phyloP scores from a whole-genome alignment of 345 rosid genomes.

The Eucalyptus marginata region DNA sequence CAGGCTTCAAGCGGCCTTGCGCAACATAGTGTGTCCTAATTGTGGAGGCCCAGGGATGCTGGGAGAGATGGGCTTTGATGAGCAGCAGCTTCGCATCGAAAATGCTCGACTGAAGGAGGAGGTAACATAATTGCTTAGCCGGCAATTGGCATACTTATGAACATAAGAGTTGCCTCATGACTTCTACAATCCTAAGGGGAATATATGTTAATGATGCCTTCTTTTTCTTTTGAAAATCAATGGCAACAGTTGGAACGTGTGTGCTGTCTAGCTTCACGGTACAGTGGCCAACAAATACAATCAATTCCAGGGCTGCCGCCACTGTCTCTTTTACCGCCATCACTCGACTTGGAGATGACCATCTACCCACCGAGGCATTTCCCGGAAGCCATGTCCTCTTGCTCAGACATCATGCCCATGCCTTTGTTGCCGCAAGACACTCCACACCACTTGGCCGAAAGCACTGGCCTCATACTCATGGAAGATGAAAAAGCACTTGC shows the following conservation, averaged over 20 bases:
- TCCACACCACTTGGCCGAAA: conserved; percentile 13
- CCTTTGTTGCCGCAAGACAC: conserved; percentile 28
- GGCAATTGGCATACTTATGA: background rate
- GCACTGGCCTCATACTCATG: conserved; percentile 20
- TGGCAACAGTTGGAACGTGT: conserved; percentile 57
- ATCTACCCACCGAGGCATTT: conserved; percentile 10
- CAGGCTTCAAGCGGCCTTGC: conserved; percentile 63
- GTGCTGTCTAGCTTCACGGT: conserved; percentile 47
- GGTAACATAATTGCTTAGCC: conserved; percentile 16
- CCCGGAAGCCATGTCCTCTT: conserved; percentile 18
- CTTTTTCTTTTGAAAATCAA: background rate
- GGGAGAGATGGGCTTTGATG: conserved; percentile 61
- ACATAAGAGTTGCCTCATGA: background rate
- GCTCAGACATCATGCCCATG: conserved; percentile 35
- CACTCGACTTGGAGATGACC: conserved; percentile 73
- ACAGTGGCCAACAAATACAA: conserved; percentile 37
- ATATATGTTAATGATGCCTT: background rate
- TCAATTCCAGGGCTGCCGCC: conserved; percentile 19
- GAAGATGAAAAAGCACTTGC: conserved; percentile 68
- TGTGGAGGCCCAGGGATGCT: conserved; percentile 73
- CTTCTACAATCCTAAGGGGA: background rate
- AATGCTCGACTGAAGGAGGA: conserved; percentile 83
- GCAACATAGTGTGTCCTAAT: conserved; percentile 54
- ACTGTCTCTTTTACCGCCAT: conserved; percentile 23
- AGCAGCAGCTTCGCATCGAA: conserved; percentile 51